A percentile compares a stretch with the other conserved stretches of the same genome.
Conservation (phyloP, 1,139 yeast genomes). For the Groenewaldozyma auringiensis region DNA sequence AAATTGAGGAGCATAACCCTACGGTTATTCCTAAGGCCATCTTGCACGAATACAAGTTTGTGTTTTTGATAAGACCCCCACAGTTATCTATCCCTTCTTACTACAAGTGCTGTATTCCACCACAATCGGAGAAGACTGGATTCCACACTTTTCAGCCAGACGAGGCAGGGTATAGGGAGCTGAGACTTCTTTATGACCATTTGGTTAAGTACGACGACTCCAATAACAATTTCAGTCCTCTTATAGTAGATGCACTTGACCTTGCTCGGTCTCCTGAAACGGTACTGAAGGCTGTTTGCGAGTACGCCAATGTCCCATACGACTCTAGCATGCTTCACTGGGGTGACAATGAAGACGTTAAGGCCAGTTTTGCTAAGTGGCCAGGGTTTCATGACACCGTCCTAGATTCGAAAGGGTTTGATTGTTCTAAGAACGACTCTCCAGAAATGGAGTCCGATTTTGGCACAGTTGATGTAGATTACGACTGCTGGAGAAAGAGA, state of each 20-base stretch:
- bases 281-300: constrained; percentile 20
- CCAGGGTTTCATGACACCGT: constrained; percentile 28
- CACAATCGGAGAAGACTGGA: constrained; percentile 23
- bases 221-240: constrained; percentile 14
- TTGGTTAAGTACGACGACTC: constrained; percentile 10
- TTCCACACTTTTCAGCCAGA: constrained; percentile 22
- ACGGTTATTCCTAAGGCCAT: constrained; percentile 19
- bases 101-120: constrained; percentile 27
- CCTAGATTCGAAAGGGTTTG: constrained; percentile 23
- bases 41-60: constrained; percentile 17
- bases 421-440: constrained; percentile 3
- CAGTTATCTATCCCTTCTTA: constrained; percentile 26
- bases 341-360: constrained; percentile 20
- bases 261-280: constrained; percentile 20
- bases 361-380: constrained; percentile 25
- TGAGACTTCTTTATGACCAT: constrained; percentile 24
- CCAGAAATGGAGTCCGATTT: constrained; percentile 10
- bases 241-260: constrained; percentile 25
- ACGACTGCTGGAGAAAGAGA: constrained; percentile 18
- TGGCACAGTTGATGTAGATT: constrained; percentile 14
- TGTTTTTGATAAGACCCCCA: constrained; percentile 26
- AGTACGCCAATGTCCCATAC: constrained; percentile 19
- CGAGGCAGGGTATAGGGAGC: constrained; percentile 27
- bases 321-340: constrained; percentile 22
- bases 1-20: constrained; percentile 13